Base-by-base conservation (phyloP, 164 flowering plant genomes). In the Buxus sempervirens region DNA sequence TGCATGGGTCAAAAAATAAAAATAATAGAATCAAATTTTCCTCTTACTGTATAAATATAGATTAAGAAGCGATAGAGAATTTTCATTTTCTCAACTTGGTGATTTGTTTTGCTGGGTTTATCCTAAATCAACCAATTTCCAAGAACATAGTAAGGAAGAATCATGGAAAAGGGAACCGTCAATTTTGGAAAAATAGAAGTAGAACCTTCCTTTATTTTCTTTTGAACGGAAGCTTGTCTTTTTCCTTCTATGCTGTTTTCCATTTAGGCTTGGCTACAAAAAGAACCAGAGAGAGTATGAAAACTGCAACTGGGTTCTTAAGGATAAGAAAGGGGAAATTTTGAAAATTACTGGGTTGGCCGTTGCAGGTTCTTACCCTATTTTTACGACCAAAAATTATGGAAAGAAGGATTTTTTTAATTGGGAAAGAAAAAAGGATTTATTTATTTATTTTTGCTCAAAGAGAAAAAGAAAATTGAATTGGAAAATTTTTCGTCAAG, bases 171-270 rank as follows among this genome's bases (percentile, higher is more conserved):
- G 15, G 22, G 16, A 60, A 24, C 41, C 24, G 26, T 54, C 54
- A 41, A 65, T 67, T 38, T 61, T 56, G 70, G 68, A 71, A 71
- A 27, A 60, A 63, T 66, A 55, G 54, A 62, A 72, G 66, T 74
- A 59, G 70, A n/a, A 70, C 48, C 71, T 73, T 56, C 63, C 75
- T 72, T 72, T 75, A 22, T 28, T 76, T 62, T 75, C 65, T 58
- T 75, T 73, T 69, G 62, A 66, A 69, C 54, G 63, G 72, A n/a
- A 61, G 60, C 74, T 66, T 65, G 60, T 54, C 27, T 56, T 58
- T 68, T 14, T 27, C 38, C 36, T 58, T 58, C 53, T 42, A 32
- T 38, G 70, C 22, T 55, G 65, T 63, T 68, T 45, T 60, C 38
- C 69, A 63, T 75, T 64, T 71, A 64, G 72, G 71, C 78, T 38